These are phyloP conservation scores for Bimuria novae-zelandiae DNA, from an alignment of 2,329 filamentous ascomycete genomes.

Conservation along the genomic window DNA sequence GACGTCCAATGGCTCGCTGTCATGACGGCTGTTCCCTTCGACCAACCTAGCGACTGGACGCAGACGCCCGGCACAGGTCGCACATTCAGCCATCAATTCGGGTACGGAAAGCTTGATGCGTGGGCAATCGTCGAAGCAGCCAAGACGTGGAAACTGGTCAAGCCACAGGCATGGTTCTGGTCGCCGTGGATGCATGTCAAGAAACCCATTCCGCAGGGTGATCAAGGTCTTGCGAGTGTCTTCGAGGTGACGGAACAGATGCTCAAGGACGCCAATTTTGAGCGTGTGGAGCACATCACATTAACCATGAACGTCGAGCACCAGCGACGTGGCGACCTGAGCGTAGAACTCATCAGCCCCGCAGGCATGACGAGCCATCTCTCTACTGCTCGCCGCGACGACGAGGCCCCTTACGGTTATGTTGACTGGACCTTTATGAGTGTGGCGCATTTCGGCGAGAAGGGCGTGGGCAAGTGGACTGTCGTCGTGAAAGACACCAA, in stretches of 20 bases:
- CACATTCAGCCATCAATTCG: conserved; percentile 91
- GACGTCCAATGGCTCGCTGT: conserved; percentile 92
- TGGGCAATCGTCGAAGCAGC: conserved; percentile 83
- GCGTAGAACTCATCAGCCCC: conserved; percentile 88
- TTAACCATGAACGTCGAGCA: conserved; percentile 97
- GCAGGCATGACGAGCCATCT: conserved; percentile 81
- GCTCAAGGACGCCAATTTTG: conserved; percentile 81
- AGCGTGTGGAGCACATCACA: conserved; percentile 89
- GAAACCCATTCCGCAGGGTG: conserved; percentile 81
- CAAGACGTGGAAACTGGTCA: conserved; percentile 83
- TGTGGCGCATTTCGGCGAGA: conserved; percentile 95
- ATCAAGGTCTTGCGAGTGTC: conserved; percentile 75
- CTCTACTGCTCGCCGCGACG: conserved; percentile 72
- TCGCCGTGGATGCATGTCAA: conserved; percentile 94
- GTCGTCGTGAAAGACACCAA: conserved; percentile 84
- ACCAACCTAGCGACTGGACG: conserved; percentile 80
- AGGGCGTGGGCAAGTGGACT: conserved; percentile 86
- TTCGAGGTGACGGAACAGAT: conserved; percentile 83
- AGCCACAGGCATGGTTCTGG: conserved; percentile 93
- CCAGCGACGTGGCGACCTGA: conserved; percentile 83
- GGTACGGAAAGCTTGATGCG: conserved; percentile 93
- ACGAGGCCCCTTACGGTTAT: conserved; percentile 73
- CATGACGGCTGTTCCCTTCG: conserved; percentile 80
- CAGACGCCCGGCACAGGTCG: conserved; percentile 73
- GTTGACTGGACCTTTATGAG: conserved; percentile 99